A percentile compares a stretch with the other conserved stretches of the same genome.
Conservation (phyloP, 2,329 filamentous ascomycete genomes). For the Dactylonectria estremocensis region DNA sequence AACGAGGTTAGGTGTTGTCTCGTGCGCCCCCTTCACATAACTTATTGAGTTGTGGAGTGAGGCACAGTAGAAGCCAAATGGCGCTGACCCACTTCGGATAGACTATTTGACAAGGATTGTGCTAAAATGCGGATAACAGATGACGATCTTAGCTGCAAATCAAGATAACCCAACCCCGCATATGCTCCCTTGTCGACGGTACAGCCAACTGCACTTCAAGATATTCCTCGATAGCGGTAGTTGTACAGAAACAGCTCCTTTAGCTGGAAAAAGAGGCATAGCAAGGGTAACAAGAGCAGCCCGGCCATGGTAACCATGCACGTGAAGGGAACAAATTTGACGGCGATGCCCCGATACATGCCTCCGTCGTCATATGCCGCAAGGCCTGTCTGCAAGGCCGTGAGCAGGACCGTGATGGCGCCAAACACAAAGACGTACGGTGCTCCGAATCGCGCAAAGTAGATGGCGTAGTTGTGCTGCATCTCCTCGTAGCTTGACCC, state of each 20-base stretch:
- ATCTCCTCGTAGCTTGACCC: constrained; percentile 23
- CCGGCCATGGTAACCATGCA: constrained; percentile 19
- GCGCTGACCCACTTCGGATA: too few relatives aligned
- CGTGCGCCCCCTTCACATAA: too few relatives aligned
- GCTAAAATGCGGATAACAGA: too few relatives aligned
- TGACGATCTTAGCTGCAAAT: too few relatives aligned
- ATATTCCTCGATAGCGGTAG: neutral
- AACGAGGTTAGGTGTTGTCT: too few relatives aligned
- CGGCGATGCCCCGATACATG: constrained; percentile 11
- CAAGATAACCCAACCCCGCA: too few relatives aligned
- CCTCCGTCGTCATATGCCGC: constrained; percentile 8
- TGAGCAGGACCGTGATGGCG: constrained; percentile 25
- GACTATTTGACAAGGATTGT: too few relatives aligned
- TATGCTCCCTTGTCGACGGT: too few relatives aligned
- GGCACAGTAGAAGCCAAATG: too few relatives aligned
- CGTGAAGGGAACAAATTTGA: constrained; percentile 17
- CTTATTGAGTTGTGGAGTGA: too few relatives aligned
- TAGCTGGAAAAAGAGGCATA: constrained; percentile 18
- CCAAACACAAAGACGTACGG: constrained; percentile 34
- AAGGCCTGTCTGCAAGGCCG: constrained; percentile 24
- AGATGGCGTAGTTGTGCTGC: constrained; percentile 27
- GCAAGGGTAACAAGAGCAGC: constrained; percentile 13
- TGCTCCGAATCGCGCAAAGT: constrained; percentile 27
- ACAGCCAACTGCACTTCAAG: too few relatives aligned
- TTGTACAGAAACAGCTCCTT: neutral